phyloP scores from a whole-genome alignment of 2,329 filamentous ascomycete species.

The Talaromyces sp. region DNA sequence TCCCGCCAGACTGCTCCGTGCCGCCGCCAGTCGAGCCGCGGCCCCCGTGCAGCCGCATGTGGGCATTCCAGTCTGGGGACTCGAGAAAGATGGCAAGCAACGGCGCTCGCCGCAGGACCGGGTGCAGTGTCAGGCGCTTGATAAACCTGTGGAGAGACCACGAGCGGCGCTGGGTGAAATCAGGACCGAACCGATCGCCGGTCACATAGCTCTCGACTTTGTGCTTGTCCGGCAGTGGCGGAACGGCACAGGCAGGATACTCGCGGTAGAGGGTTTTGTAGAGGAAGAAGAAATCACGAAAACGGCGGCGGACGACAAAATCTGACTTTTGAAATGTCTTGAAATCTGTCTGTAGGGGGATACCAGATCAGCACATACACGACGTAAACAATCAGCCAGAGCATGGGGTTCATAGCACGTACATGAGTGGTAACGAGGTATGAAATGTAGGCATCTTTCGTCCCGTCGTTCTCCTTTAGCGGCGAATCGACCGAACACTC shows the following conservation, averaged over 20 bases:
- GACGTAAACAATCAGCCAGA: not conserved
- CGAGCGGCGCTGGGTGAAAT: conserved; percentile 84
- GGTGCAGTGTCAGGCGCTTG: conserved; percentile 78
- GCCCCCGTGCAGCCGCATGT: conserved; percentile 73
- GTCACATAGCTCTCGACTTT: conserved; percentile 93
- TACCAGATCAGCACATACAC: not conserved
- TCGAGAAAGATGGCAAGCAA: conserved; percentile 89
- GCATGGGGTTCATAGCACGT: conserved; percentile 25
- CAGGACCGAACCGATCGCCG: conserved; percentile 86
- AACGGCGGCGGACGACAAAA: conserved; percentile 78
- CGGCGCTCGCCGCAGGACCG: conserved; percentile 74
- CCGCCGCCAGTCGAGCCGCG: conserved; percentile 50
- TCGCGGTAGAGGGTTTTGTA: conserved; percentile 85
- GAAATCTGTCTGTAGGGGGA: conserved; percentile 69
- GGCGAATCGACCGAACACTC: conserved; percentile 79
- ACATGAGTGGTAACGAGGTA: conserved; percentile 91
- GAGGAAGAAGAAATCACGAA: conserved; percentile 96
- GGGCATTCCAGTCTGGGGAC: conserved; percentile 91
- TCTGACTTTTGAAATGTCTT: conserved; percentile 80
- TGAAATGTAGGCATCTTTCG: conserved; percentile 93
- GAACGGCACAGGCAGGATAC: conserved; percentile 86
- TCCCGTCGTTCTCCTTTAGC: conserved; percentile 92
- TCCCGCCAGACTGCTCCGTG: conserved; percentile 48
- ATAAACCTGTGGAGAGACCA: conserved; percentile 91
- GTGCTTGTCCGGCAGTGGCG: conserved; percentile 94